Conservation (phyloP, 345 rosid species). For the Cardamine occulta region DNA sequence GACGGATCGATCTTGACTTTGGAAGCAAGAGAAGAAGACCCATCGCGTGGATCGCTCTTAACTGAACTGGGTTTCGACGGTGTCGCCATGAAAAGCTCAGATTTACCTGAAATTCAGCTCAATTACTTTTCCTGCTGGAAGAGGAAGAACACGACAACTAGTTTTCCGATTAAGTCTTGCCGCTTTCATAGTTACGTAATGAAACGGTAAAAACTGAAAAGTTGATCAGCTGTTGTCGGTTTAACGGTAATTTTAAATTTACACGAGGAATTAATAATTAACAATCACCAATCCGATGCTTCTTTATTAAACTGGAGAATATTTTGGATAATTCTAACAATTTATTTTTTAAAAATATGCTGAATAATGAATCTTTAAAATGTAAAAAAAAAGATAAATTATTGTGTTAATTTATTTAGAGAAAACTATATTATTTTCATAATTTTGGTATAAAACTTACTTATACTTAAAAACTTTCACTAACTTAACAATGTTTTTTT, state of each 20-base stretch:
- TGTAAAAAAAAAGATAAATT: background rate
- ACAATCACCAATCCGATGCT: background rate
- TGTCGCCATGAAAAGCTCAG: constrained; percentile 49
- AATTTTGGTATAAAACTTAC: background rate
- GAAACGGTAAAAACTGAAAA: constrained; percentile 31
- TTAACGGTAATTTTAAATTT: constrained; percentile 33
- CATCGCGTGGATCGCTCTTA: constrained; percentile 59
- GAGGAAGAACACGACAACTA: constrained; percentile 3
- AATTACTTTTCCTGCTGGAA: constrained; percentile 13
- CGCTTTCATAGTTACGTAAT: constrained; percentile 32
- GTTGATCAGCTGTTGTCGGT: constrained; percentile 12
- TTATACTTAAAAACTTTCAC: too few relatives aligned
- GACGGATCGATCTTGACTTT: constrained; percentile 50
- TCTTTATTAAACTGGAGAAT: background rate
- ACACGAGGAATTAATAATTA: background rate
- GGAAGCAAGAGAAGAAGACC: constrained; percentile 49
- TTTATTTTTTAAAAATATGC: background rate
- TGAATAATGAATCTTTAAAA: background rate
- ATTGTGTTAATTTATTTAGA: background rate
- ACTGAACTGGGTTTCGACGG: constrained; percentile 52
- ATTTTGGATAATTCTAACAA: background rate
- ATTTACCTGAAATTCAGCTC: constrained; percentile 17
- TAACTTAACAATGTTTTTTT: background rate
- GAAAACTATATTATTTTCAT: background rate
- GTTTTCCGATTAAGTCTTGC: constrained; percentile 30